Evolutionary conservation across 805 yeast species (phyloP), one percentile per base, ranked within the genome.

Genomic region (Yamadazyma olivae): DNA sequence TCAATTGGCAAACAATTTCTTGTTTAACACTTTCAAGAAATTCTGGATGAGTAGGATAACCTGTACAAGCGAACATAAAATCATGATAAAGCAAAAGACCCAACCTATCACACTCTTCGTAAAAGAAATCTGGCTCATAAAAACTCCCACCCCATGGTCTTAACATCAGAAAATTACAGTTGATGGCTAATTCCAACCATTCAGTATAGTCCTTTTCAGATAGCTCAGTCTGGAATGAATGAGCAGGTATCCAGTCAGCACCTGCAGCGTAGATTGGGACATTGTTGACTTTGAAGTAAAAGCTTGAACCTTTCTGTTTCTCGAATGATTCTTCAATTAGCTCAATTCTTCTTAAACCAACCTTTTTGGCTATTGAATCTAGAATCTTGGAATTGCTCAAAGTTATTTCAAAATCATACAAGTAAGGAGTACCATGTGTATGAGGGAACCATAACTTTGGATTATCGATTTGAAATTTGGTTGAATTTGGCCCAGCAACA

Each of bases 31-130:
- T 50, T 4, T 48, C 49, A 16, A 60, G 44, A 40, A 71, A 70
- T 8, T 46, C 53, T 3, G 48, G 48, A 42, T 68, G 57, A 3
- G 60, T 71, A 3, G 79, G 79, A 40, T 75, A 75, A 32, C 66
- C 72, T 1, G 77, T 79, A 54, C 80, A 74, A 2, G 75, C 79
- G 57, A 75, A 74, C 77, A 74, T 67, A 48, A 74, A 71, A 46
- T 75, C 80, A 36, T 75, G 79, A 76, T 78, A 75, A 6, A 75
- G 68, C 45, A 75, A 30, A 8, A 75, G 34, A 2, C 76, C 76
- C 3, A 56, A 40, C 14, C 58, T 32, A 43, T 71, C 77, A 50
- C 77, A 72, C 39, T 57, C 62, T 18, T 59, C 53, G 45, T 72
- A 72, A 43, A 72, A 67, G 6, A 41, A 25, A 20, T 70, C 74